phyloP scores from a whole-genome alignment of 805 yeast species.

The Ogataea haglerorum region DNA sequence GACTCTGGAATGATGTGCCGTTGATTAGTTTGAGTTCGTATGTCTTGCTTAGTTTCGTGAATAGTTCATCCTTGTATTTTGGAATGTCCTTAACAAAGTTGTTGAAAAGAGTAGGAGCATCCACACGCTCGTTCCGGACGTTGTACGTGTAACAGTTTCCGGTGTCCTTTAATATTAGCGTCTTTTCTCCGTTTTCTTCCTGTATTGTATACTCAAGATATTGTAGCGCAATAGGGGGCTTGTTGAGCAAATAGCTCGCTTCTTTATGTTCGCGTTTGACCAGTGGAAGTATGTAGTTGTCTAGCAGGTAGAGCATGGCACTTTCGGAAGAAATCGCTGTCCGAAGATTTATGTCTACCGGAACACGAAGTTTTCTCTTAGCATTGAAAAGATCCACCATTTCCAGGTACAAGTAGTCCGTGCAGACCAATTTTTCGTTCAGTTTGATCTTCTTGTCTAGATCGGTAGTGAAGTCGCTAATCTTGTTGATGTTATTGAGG shows the following conservation, averaged over 20 bases:
- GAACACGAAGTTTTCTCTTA: conserved; percentile 25
- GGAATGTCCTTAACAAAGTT: conserved; percentile 25
- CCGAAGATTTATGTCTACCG: conserved; percentile 22
- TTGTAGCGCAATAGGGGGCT: conserved; percentile 30
- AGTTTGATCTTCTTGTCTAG: conserved; percentile 30
- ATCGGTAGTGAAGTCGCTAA: conserved; percentile 31
- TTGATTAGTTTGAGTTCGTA: conserved; percentile 24
- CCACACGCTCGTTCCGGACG: conserved; percentile 20
- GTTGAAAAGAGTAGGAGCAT: conserved; percentile 23
- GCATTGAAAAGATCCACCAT: conserved; percentile 32
- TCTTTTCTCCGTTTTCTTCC: conserved; percentile 17
- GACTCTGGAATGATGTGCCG: conserved; percentile 20
- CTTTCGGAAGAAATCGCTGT: conserved; percentile 38
- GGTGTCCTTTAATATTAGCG: conserved; percentile 23
- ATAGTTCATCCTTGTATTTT: conserved; percentile 19
- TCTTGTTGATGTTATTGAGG: conserved; percentile 25
- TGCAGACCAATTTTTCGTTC: conserved; percentile 30
- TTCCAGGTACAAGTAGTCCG: conserved; percentile 29
- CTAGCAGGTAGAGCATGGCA: conserved; percentile 40
- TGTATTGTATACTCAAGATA: conserved; percentile 19
- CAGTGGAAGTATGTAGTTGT: conserved; percentile 29
- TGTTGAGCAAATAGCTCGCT: conserved; percentile 20
- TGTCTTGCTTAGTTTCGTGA: conserved; percentile 16
- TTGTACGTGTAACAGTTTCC: conserved; percentile 21
- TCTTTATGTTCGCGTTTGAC: conserved; percentile 19